Conservation (phyloP, 2,329 filamentous ascomycete genomes). For the Talaromyces sp. region DNA sequence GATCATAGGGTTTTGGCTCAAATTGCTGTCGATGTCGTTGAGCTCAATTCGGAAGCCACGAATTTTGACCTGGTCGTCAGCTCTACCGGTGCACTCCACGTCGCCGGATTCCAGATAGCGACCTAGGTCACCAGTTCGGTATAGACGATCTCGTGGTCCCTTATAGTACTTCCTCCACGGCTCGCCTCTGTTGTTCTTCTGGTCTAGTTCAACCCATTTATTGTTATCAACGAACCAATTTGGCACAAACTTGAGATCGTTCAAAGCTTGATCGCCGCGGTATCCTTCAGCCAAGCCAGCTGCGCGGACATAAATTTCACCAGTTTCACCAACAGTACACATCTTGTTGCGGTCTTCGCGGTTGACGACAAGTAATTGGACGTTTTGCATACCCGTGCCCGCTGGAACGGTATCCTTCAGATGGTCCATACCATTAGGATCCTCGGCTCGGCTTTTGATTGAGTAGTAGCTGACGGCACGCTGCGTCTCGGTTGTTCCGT, state of each 20-base stretch:
- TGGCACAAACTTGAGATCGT: slow-evolving; percentile 69
- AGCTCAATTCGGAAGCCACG: slow-evolving; percentile 94
- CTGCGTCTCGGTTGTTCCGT: slow-evolving; percentile 82
- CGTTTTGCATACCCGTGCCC: slow-evolving; percentile 80
- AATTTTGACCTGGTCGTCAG: slow-evolving; percentile 91
- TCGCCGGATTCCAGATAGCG: slow-evolving; percentile 66
- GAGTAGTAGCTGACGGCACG: slow-evolving; percentile 79
- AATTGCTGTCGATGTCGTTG: slow-evolving; percentile 82
- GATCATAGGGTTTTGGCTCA: slow-evolving; percentile 70
- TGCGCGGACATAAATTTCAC: slow-evolving; percentile 79
- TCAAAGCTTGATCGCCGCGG: slow-evolving; percentile 59
- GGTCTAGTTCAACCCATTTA: slow-evolving; percentile 64
- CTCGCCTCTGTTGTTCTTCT: slow-evolving; percentile 52
- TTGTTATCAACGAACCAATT: slow-evolving; percentile 83
- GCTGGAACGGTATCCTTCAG: slow-evolving; percentile 76
- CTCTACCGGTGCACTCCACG: slow-evolving; percentile 73
- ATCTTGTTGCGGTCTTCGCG: slow-evolving; percentile 63
- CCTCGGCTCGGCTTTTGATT: slow-evolving; percentile 60
- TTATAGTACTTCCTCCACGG: slow-evolving; percentile 75
- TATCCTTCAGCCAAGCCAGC: slow-evolving; percentile 83
- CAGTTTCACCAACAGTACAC: slow-evolving; percentile 75
- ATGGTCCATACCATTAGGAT: slow-evolving; percentile 51
- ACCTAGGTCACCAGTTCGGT: slow-evolving; percentile 83
- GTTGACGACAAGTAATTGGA: slow-evolving; percentile 81
- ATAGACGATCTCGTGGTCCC: slow-evolving; percentile 79